These are phyloP conservation scores for Aspergillus sp. DNA, from an alignment of 2,329 filamentous ascomycete species.

Conservation along the genomic window DNA sequence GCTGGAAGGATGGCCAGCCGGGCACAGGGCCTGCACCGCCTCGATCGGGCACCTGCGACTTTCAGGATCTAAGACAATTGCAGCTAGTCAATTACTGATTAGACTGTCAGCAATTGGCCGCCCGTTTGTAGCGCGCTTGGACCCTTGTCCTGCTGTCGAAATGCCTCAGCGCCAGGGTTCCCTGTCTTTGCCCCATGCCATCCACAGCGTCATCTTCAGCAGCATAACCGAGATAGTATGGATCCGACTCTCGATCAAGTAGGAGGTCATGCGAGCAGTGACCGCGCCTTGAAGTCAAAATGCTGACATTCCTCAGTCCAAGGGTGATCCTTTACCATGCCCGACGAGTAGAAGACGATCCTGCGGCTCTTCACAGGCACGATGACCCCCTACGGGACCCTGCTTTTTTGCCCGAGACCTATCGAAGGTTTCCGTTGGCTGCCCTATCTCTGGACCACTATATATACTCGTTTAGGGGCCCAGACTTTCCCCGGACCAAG, in stretches of 20 bases:
- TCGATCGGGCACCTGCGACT: background rate
- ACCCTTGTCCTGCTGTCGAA: background rate
- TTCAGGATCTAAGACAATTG: too few relatives aligned
- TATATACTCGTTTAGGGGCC: background rate
- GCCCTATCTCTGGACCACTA: background rate
- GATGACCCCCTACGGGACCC: background rate
- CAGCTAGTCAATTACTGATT: too few relatives aligned
- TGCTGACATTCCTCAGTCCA: background rate
- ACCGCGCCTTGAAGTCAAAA: background rate
- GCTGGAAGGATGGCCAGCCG: too few relatives aligned
- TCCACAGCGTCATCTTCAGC: too few relatives aligned
- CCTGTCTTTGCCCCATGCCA: background rate
- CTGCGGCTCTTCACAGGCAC: slow-evolving; percentile 3
- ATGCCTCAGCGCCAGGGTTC: background rate
- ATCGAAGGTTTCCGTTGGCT: background rate
- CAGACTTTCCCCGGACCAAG: background rate
- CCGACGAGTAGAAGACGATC: background rate
- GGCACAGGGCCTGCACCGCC: background rate
- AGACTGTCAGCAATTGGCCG: too few relatives aligned
- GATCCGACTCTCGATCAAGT: background rate
- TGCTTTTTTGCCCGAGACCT: background rate
- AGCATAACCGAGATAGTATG: too few relatives aligned
- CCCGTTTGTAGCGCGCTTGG: too few relatives aligned
- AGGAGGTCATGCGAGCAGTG: background rate
- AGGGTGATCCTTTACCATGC: background rate